A percentile compares a stretch with the other conserved stretches of the same genome.
These are phyloP conservation scores for Kluyveromyces starmeri DNA, from an alignment of 805 yeast genomes.

Conservation along the genomic window DNA sequence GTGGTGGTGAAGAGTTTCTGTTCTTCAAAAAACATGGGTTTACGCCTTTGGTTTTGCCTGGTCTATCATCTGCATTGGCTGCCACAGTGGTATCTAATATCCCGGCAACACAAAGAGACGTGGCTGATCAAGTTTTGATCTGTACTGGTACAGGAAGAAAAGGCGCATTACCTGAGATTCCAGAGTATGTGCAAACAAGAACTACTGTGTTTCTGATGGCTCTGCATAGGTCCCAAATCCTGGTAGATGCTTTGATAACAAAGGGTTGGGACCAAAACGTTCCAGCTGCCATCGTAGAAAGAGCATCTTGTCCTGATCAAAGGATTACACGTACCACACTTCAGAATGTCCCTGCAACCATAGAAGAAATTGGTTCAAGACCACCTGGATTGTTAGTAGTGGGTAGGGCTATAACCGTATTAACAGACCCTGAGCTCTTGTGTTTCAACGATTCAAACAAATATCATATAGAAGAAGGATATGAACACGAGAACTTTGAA, in stretches of 20 bases:
- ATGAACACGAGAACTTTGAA: conserved; percentile 13
- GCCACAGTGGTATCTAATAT: conserved; percentile 76
- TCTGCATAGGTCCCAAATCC: conserved; percentile 52
- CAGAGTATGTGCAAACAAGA: conserved; percentile 60
- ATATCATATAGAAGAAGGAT: conserved; percentile 31
- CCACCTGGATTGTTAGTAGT: conserved; percentile 88
- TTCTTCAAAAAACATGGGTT: conserved; percentile 63
- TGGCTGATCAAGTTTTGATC: conserved; percentile 83
- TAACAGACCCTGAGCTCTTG: conserved; percentile 15
- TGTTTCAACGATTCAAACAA: conserved; percentile 19
- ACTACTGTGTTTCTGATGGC: conserved; percentile 90
- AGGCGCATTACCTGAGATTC: conserved; percentile 72
- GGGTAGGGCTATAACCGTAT: conserved; percentile 66
- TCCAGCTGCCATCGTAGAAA: conserved; percentile 80
- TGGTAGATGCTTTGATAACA: conserved; percentile 44
- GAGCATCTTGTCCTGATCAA: conserved; percentile 93
- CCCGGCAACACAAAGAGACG: conserved; percentile 87
- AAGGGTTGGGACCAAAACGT: conserved; percentile 58
- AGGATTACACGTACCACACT: conserved; percentile 70
- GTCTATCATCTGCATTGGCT: conserved; percentile 81
- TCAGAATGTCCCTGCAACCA: conserved; percentile 57
- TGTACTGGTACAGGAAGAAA: conserved; percentile 93
- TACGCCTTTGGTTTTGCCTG: conserved; percentile 71
- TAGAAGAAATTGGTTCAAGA: conserved; percentile 69
- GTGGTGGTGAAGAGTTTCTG: conserved; percentile 88